Evolutionary conservation across 2,329 filamentous ascomycete genomes (phyloP), one percentile per base, ranked within the genome.

Genomic region (Venturia effusa): DNA sequence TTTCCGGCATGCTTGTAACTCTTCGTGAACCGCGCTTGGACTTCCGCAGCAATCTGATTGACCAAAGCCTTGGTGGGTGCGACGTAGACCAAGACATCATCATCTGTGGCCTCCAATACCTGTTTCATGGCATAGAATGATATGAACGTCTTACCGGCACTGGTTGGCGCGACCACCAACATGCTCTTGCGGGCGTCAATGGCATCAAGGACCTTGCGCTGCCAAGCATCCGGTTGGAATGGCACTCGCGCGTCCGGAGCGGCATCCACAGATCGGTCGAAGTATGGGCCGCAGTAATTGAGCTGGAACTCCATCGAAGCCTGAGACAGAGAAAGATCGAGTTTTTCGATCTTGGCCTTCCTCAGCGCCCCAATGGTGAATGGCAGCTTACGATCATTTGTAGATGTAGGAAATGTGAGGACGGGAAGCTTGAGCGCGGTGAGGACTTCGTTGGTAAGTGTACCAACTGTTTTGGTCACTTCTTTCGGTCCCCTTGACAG

Each of bases 101-200:
- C 84, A 66, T 92, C 83, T 66, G 83, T 84, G 4, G 81, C 80
- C 70, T 88, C 80, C 11, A 93, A 77, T 0, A 92, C 78, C 70
- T 89, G 86, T 69, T 88, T 87, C 87, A 92, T 93, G 1, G 89
- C 89, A 68, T 93, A 92, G 73, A 92, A 93, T 0, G 84, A 88
- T 65, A 92, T 92, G 72, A 92, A 93, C 0, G 89, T 93, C 73
- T 92, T 93, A 67, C 89, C 89, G 0, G 89, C 86, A 30, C 86
- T 89, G 0, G 89, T 93, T 0, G 89, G 89, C 0, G 89, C 89
- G 10, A 92, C 85, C 0, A 91, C 87, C 65, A 92, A 86, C 0
- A 90, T 76, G 68, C 87, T 90, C 67, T 85, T 83, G 63, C 88
- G 79, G 0, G 79, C 80, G 71, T 93, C 89, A 43, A 92, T 86